Percentiles rank a stretch among this genome's conserved stretches.
Conservation (phyloP, 2,329 filamentous ascomycete genomes). For the Exophiala sideris region DNA sequence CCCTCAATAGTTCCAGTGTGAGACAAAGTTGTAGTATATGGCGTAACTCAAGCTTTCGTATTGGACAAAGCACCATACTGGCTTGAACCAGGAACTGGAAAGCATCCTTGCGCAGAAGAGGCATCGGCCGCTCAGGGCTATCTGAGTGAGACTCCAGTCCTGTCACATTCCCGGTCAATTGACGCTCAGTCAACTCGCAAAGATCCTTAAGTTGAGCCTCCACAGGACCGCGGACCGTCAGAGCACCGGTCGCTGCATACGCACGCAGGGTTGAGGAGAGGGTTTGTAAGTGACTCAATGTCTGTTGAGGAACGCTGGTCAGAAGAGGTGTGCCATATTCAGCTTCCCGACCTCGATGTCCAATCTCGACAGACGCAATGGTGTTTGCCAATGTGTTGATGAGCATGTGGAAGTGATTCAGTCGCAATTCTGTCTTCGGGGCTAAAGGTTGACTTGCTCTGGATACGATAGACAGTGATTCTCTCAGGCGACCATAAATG, state of each 20-base stretch:
- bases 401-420: constrained; percentile 20
- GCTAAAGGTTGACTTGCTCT: constrained; percentile 2
- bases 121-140: constrained; percentile 35
- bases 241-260: constrained; percentile 72
- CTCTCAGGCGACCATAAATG: constrained; percentile 31
- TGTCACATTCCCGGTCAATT: constrained; percentile 43
- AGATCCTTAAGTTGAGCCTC: constrained; percentile 65
- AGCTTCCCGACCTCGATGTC: constrained; percentile 78
- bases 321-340: constrained; percentile 71
- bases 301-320: constrained; percentile 78
- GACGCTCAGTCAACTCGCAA: constrained; percentile 35
- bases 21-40: constrained; percentile 84
- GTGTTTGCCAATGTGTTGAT: constrained; percentile 48
- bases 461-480: constrained; percentile 16
- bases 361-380: constrained; percentile 84
- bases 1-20: constrained; percentile 84
- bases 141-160: neutral
- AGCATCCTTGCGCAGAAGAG: constrained; percentile 63
- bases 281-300: constrained; percentile 80
- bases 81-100: constrained; percentile 25
- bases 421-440: constrained; percentile 2
- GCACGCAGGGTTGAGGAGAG: constrained; percentile 84
- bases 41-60: constrained; percentile 36
- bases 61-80: constrained; percentile 23
- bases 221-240: constrained; percentile 65